Evolutionary conservation across 768 basidiomycete genomes (phyloP).

Genomic region (Daedaleopsis sinensis): DNA sequence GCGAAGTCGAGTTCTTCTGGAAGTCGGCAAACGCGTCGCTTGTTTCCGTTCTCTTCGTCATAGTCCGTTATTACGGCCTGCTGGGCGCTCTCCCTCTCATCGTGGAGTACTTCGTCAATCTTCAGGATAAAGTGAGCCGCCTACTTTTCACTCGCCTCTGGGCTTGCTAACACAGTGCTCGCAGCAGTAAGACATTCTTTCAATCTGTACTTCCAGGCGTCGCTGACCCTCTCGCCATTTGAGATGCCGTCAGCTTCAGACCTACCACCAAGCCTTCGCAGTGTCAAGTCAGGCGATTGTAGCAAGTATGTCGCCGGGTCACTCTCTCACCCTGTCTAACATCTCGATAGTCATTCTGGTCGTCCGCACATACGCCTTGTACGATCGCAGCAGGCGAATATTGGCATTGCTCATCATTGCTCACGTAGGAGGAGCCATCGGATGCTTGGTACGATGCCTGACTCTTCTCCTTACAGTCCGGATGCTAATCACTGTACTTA

Average conservation of each 20-base stretch:
- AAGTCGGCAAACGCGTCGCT: conserved; percentile 15
- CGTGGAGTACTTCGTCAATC: conserved; percentile 9
- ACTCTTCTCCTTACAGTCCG: no score
- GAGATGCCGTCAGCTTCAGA: conserved; percentile 13
- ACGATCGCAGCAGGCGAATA: conserved; percentile 26
- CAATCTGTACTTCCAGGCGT: neutral
- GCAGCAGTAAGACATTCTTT: neutral
- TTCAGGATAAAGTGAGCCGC: conserved; percentile 8
- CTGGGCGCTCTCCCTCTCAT: conserved; percentile 25
- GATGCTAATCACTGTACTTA: neutral
- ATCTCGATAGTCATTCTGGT: conserved; percentile 20
- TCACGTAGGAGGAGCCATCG: conserved; percentile 6
- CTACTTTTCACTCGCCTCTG: neutral
- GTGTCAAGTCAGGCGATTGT: conserved; percentile 11
- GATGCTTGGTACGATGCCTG: conserved; percentile 3
- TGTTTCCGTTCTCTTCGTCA: conserved; percentile 25
- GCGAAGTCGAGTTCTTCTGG: conserved; percentile 54
- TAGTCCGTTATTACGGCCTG: conserved; percentile 27
- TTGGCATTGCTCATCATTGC: conserved; percentile 13
- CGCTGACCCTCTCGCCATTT: no score
- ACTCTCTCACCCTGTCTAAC: neutral
- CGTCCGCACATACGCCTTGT: conserved; percentile 29
- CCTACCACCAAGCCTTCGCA: conserved; percentile 17
- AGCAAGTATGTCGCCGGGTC: conserved; percentile 5
- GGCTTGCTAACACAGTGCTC: neutral